Evolutionary conservation across 768 basidiomycete genomes (phyloP), one percentile per base, ranked within the genome.

Genomic region (Neoboletus magnificus): DNA sequence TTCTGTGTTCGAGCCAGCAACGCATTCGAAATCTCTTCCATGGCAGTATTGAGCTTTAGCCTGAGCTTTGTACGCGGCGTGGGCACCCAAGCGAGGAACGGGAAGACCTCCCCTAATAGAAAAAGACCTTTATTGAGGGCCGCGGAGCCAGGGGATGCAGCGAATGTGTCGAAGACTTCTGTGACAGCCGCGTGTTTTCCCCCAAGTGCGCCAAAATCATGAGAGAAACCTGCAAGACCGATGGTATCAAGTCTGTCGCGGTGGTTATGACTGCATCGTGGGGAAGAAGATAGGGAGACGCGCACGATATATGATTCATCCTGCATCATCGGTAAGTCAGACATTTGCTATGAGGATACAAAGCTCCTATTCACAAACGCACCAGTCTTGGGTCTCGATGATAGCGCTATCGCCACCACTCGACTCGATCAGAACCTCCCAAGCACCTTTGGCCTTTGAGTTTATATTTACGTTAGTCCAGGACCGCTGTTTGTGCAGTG

Each of bases 191-290:
- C 69, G 20, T 63, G 64, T 50, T 80, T 75, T 1, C 83, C 82
- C 9, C 79, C 75, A 3, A 85, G 72, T 0, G 79, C 66, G 16
- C 76, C 75, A 57, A 84, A 85, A 61, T 84, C 74, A 60, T 85
- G 78, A 5, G 46, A 47, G 15, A 48, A 48, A 23, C 47, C 33
- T 12, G 33, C 47, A 5, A 33, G 32, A 35, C 47, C 47, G 2
- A 48, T 48, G 10, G 23, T 23, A 35, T 48, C 47, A 22, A 48
- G 47, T 35, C 47, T 48, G 33, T 23, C 23, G 23, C 33, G 10
- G 5, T 18, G 7, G 4, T 35, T 48, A 35, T 16, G 5, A 11
- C 18, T 23, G 10, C 4, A 12, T 18, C 16, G 3, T 16, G n/a
- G 13, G n/a, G 29, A 18, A 25, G 23, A 23, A 6, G 33, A 15